Evolutionary conservation across 2,329 filamentous ascomycete genomes (phyloP), one percentile per base, ranked within the genome.

Genomic region (Ilyonectria destructans): DNA sequence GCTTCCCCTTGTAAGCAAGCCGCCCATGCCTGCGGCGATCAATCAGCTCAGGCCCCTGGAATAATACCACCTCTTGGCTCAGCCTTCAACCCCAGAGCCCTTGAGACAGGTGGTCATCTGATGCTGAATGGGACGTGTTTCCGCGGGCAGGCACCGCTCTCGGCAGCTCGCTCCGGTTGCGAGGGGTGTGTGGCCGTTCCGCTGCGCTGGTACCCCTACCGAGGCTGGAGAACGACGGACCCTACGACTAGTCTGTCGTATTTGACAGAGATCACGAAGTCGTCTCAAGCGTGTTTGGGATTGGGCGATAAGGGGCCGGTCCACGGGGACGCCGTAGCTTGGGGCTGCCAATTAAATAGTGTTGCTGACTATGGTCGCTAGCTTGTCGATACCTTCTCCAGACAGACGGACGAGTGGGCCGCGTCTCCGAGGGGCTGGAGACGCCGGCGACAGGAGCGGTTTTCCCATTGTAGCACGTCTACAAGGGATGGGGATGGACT

Each of bases 241-340:
- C 69, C 58, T 63, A 58, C 62, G 60, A 52, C 40, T 59, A 43
- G 56, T 17, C 62, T 54, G 71, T 75, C 68, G 29, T 43, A 67
- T 67, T 62, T 69, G 48, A 69, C 67, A 69, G 54, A 65, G 67
- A 69, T 73, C 56, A 68, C 68, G 45, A 68, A 61, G 31, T 59
- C 64, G 73, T 75, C 74, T 75, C 73, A 71, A 75, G 63, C 71
- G 64, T 71, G 74, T 75, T 75, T 75, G 66, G 66, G 67, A 49
- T 70, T 73, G 65, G 51, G 45, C n/a, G 55, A 49, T 49, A 65
- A 35, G 63, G 46, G 58, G 21, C 61, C 62, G 43, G 55, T 58
- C 66, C 59, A 69, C 74, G 74, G 74, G 67, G 74, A 74, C 72
- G 74, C 74, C 74, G 74, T 74, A 48, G 68, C 66, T 67, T 71